Base-by-base conservation (phyloP, 139 green algal species). In the Coccomyxa sp. region DNA sequence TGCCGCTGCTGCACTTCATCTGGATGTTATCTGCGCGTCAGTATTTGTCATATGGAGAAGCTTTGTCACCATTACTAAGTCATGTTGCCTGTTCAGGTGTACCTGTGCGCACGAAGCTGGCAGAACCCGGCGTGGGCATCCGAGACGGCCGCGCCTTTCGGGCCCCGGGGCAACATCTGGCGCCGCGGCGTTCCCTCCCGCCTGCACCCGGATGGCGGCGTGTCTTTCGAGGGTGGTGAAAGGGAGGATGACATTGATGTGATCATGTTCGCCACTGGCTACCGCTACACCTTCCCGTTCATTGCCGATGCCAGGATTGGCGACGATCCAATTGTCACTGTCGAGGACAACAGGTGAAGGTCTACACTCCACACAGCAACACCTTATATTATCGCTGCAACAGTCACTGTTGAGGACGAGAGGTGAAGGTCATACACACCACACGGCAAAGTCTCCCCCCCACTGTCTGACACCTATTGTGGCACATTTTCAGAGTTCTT, bases 281-380 rank as follows among this genome's bases (percentile, higher is more conserved):
- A 95, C 80, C 27, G 81, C 15, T 95, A 95, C 76, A 79, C 27
- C 28, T 94, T 95, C 75, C 89, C 89, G 13, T 95, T 95, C 82
- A 75, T 95, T 25, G 60, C 86, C 0, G 78, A 58, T 25, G 38
- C 38, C 38, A 51, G 38, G 38, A 51, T 51, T 51, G 38, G 38
- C 38, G 38, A 51, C 38, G 80, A 78, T 0, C 82, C 60, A 45
- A 45, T 80, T 3, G 82, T 91, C 16, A 82, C 45, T 27, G 80
- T 93, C 7, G 82, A 88, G 18, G 91, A 95, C 77, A 90, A 91
- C 80, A 81, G 86, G 81, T 85, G 68, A 76, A 27, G 28, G 13
- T 25, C 31, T 21, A 71, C 63, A 21, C 63, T 71, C 63, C 18
- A 71, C 63, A 71, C 63, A 51, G 38, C 38, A 51, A 7, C 38